Conservation (phyloP, 208 protist species). For the Crithidia mellificae region DNA sequence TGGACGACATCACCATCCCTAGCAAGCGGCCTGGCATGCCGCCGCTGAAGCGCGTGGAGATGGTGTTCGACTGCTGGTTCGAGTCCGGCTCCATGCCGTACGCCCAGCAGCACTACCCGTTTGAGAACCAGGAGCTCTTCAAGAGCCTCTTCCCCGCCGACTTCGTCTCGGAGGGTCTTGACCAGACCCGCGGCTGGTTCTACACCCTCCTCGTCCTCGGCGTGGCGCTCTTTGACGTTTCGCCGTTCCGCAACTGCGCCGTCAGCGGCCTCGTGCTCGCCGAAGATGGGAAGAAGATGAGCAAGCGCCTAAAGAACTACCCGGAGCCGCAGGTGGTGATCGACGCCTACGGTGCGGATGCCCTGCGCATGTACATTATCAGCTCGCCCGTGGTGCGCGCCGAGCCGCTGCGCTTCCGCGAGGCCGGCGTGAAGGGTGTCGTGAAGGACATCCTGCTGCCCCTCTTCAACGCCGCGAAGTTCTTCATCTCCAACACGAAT, state of each 20-base stretch:
- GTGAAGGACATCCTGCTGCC: slow-evolving; percentile 98
- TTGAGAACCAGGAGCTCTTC: slow-evolving; percentile 98
- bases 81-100: slow-evolving; percentile 99
- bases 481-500: slow-evolving; percentile 97
- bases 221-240: slow-evolving; percentile 97
- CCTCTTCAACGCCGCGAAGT: slow-evolving; percentile 98
- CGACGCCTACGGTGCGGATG: slow-evolving; percentile 97
- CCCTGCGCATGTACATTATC: slow-evolving; percentile 99
- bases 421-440: slow-evolving; percentile 94
- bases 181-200: slow-evolving; percentile 99
- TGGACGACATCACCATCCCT: slow-evolving; percentile 99
- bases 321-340: slow-evolving; percentile 97
- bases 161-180: slow-evolving; percentile 99
- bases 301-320: slow-evolving; percentile 99
- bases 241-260: slow-evolving; percentile 99
- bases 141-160: slow-evolving; percentile 96
- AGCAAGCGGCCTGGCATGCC: slow-evolving; percentile 89
- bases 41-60: slow-evolving; percentile 90
- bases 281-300: slow-evolving; percentile 99
- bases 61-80: slow-evolving; percentile 99
- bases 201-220: slow-evolving; percentile 99
- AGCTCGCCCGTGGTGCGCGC: slow-evolving; percentile 99
- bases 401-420: slow-evolving; percentile 95
- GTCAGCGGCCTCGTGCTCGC: slow-evolving; percentile 99
- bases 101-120: slow-evolving; percentile 99